Conservation (phyloP, 805 yeast genomes). For the Kurtzmaniella fragi region DNA sequence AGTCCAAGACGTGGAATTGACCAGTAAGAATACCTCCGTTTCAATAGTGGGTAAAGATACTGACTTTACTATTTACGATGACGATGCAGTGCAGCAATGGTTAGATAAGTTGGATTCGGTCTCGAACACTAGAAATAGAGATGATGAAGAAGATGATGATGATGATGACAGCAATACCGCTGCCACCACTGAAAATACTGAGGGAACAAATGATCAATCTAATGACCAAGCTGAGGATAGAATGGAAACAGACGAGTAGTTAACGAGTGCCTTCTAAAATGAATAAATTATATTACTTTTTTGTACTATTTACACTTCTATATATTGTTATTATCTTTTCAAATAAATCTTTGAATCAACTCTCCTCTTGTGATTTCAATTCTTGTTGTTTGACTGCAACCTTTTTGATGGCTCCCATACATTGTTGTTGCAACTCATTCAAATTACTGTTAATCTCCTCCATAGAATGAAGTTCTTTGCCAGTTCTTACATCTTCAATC, state of each 20-base stretch:
- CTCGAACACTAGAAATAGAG: slow-evolving; percentile 50
- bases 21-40: slow-evolving; percentile 76
- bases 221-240: slow-evolving; percentile 17
- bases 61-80: slow-evolving; percentile 75
- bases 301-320: too few species aligned
- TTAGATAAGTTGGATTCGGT: slow-evolving; percentile 67
- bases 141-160: slow-evolving; percentile 26
- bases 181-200: slow-evolving; percentile 8
- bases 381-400: slow-evolving; percentile 32
- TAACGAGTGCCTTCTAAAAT: not conserved
- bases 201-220: slow-evolving; percentile 5
- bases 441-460: slow-evolving; percentile 27
- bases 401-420: slow-evolving; percentile 34
- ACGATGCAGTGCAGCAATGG: slow-evolving; percentile 83
- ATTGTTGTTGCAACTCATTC: slow-evolving; percentile 31
- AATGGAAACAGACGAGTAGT: slow-evolving; percentile 37
- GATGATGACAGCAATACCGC: slow-evolving; percentile 13
- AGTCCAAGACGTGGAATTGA: slow-evolving; percentile 90
- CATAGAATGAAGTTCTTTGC: slow-evolving; percentile 27
- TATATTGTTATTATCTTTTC: not conserved
- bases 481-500: slow-evolving; percentile 30
- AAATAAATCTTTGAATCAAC: not conserved
- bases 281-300: not conserved
- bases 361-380: slow-evolving; percentile 7
- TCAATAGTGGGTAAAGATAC: slow-evolving; percentile 86